Conservation (phyloP, 805 yeast genomes). For the Danielia oregonensis region DNA sequence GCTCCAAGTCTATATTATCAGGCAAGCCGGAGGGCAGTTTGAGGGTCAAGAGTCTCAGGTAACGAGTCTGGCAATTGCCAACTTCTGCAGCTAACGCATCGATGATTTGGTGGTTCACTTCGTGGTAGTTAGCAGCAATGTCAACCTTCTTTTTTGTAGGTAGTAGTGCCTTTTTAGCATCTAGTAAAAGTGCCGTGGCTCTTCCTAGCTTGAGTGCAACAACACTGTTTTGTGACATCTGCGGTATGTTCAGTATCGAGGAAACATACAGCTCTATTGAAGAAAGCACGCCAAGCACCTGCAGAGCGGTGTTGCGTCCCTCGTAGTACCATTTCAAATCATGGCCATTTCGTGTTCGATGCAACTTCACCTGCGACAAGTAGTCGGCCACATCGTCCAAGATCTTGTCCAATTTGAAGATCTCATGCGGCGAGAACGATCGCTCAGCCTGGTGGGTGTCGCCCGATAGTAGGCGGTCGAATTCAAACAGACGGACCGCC, state of each 20-base stretch:
- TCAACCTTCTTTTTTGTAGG: conserved; percentile 3
- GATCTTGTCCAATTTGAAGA: neutral
- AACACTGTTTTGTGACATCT: neutral
- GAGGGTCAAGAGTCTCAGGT: neutral
- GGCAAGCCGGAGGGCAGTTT: neutral
- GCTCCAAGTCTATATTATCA: neutral
- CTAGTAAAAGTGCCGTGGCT: neutral
- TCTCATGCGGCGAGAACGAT: neutral
- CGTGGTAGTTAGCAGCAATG: conserved; percentile 7
- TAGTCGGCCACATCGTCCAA: neutral
- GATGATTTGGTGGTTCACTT: conserved; percentile 6
- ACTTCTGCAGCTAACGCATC: conserved; percentile 3
- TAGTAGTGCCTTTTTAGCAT: neutral
- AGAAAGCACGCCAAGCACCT: neutral
- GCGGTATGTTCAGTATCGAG: neutral
- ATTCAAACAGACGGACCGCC: neutral
- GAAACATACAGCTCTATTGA: neutral
- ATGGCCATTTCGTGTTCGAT: neutral
- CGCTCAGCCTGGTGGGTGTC: neutral
- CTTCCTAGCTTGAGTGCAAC: neutral
- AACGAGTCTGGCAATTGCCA: neutral
- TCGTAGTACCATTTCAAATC: neutral
- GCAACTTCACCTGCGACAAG: neutral
- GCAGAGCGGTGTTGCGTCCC: neutral
- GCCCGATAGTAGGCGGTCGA: neutral